Evolutionary conservation across 139 green algal species (phyloP).

Genomic region (Tetradesmus lagerheimii): DNA sequence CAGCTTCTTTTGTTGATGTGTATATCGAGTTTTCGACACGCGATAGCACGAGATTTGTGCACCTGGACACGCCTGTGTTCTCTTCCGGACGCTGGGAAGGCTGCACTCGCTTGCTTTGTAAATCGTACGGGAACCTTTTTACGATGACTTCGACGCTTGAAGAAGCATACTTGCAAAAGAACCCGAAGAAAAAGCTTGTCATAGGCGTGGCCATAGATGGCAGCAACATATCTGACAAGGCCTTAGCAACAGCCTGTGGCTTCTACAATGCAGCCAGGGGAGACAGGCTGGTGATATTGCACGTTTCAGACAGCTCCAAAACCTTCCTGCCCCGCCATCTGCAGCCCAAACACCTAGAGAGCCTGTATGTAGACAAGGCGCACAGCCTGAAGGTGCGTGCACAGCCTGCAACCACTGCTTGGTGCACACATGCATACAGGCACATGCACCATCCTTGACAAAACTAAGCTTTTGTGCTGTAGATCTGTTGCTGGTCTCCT

Average conservation of each 20-base stretch:
- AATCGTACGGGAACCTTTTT: neutral
- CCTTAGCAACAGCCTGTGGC: constrained; percentile 14
- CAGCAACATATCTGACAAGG: constrained; percentile 43
- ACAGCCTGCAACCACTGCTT: neutral
- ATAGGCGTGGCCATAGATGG: constrained; percentile 55
- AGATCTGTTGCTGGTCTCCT: no score
- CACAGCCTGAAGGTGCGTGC: neutral
- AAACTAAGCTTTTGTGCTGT: no score
- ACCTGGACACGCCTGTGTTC: no score
- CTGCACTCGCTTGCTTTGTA: neutral
- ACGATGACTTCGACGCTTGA: constrained; percentile 1
- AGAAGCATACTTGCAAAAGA: constrained; percentile 26
- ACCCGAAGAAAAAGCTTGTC: constrained; percentile 15
- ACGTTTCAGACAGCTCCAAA: constrained; percentile 46
- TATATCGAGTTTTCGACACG: no score
- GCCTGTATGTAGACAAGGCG: constrained; percentile 47
- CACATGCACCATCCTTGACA: no score
- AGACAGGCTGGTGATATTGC: constrained; percentile 45
- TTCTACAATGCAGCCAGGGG: constrained; percentile 25
- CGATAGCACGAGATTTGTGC: no score
- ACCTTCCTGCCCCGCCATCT: constrained; percentile 52
- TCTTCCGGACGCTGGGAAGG: no score
- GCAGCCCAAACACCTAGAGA: constrained; percentile 55
- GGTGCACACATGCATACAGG: neutral
- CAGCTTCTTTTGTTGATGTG: no score